Evolutionary conservation across 140 eudicot species (phyloP).

Genomic region (Oenanthe javanica): DNA sequence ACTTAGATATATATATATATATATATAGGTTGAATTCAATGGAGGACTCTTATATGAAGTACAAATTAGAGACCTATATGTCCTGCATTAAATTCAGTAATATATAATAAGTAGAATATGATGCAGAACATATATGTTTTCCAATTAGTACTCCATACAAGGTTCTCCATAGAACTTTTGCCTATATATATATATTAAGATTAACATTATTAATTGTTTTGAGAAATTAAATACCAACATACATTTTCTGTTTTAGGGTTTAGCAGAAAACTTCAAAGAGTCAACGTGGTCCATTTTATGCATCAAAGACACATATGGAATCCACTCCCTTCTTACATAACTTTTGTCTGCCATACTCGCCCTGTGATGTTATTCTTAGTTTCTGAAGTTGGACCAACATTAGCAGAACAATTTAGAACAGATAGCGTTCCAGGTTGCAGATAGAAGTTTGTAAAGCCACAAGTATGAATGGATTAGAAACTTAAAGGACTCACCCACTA

Average conservation of each 20-base stretch:
- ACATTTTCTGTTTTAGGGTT: not conserved
- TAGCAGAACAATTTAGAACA: not conserved
- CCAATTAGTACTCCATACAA: too few relatives aligned
- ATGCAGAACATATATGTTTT: too few relatives aligned
- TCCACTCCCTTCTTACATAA: not conserved
- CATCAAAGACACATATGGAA: not conserved
- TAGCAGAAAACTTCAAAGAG: not conserved
- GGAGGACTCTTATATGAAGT: too few relatives aligned
- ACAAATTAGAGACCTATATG: too few relatives aligned
- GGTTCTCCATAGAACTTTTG: too few relatives aligned
- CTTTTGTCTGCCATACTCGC: not conserved
- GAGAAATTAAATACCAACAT: not conserved
- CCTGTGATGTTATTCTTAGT: not conserved
- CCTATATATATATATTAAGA: not conserved
- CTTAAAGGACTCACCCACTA: not conserved
- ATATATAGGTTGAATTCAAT: not conserved
- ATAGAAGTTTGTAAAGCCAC: not conserved
- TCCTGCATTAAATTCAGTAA: too few relatives aligned
- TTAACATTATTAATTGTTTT: not conserved
- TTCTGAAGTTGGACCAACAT: not conserved
- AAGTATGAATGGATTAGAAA: not conserved
- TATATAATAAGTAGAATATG: too few relatives aligned
- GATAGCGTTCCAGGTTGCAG: not conserved
- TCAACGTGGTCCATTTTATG: not conserved
- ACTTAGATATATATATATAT: not conserved